Evolutionary conservation across 176 grass and related monocot species (phyloP).

Genomic region (Oryza meyeriana): DNA sequence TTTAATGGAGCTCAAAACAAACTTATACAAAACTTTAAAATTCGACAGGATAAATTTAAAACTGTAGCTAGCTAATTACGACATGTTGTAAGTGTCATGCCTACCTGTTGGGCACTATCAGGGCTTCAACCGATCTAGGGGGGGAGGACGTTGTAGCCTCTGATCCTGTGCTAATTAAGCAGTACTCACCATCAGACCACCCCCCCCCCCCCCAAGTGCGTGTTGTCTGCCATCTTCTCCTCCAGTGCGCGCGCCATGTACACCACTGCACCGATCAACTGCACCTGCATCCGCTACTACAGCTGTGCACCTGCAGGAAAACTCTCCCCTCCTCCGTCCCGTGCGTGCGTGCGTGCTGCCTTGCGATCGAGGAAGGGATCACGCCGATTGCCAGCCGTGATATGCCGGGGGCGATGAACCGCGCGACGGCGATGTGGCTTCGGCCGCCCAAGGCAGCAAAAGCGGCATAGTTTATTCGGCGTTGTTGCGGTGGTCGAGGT

Average conservation of each 20-base stretch:
- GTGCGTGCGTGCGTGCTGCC: no score
- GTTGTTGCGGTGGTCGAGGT: neutral
- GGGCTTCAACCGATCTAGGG: no score
- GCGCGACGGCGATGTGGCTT: neutral
- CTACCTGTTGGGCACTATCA: no score
- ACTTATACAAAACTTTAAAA: no score
- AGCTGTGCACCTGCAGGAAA: neutral
- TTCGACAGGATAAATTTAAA: no score
- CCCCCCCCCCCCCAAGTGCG: neutral
- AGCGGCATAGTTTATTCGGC: neutral
- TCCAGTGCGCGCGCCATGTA: neutral
- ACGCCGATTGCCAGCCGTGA: conserved; percentile 7
- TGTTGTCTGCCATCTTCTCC: neutral
- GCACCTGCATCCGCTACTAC: no score
- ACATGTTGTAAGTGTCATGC: no score
- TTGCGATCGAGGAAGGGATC: no score
- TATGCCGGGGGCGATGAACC: conserved; percentile 16
- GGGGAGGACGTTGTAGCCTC: no score
- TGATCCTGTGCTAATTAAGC: neutral
- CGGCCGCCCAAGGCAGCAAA: neutral
- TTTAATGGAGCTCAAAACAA: no score
- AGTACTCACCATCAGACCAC: neutral
- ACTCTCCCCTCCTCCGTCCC: no score
- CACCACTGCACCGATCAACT: neutral
- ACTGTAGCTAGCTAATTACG: no score